Percentiles rank a stretch among this genome's conserved stretches.
Conservation (phyloP, 768 basidiomycete species). For the Mrakia frigida region DNA sequence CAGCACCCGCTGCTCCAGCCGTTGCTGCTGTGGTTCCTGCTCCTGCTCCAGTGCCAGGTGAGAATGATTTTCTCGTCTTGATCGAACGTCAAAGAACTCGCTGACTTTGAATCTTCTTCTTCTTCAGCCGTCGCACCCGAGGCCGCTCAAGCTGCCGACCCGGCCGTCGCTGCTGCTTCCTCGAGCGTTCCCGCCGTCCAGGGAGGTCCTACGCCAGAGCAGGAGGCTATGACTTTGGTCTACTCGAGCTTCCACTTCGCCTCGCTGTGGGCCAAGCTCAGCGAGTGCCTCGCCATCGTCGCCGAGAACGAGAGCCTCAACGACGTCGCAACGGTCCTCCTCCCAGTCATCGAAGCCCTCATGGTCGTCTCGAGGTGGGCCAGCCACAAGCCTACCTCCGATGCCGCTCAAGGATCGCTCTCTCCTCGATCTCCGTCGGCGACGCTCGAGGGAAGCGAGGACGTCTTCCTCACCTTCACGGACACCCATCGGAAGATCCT, state of each 20-base stretch:
- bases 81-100: neutral
- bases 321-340: conserved; percentile 82
- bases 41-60: conserved; percentile 3
- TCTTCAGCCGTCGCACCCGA: conserved; percentile 17
- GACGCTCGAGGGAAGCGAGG: conserved; percentile 49
- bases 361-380: conserved; percentile 99
- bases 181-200: neutral
- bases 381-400: conserved; percentile 52
- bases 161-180: conserved; percentile 5
- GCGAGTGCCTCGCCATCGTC: conserved; percentile 79
- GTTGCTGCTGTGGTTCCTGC: conserved; percentile 47
- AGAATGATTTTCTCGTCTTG: neutral
- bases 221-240: conserved; percentile 72
- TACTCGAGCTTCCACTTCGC: conserved; percentile 90
- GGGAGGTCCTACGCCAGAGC: conserved; percentile 28
- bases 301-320: conserved; percentile 73
- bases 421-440: conserved; percentile 50
- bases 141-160: conserved; percentile 34
- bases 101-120: neutral
- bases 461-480: conserved; percentile 87
- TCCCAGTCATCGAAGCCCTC: conserved; percentile 90
- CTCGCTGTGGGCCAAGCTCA: conserved; percentile 77
- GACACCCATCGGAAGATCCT: conserved; percentile 87
- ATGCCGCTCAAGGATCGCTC: conserved; percentile 21
- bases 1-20: conserved; percentile 40